Evolutionary conservation across 768 basidiomycete genomes (phyloP), one percentile per base, ranked within the genome.

Genomic region (Flagelloscypha sp.): DNA sequence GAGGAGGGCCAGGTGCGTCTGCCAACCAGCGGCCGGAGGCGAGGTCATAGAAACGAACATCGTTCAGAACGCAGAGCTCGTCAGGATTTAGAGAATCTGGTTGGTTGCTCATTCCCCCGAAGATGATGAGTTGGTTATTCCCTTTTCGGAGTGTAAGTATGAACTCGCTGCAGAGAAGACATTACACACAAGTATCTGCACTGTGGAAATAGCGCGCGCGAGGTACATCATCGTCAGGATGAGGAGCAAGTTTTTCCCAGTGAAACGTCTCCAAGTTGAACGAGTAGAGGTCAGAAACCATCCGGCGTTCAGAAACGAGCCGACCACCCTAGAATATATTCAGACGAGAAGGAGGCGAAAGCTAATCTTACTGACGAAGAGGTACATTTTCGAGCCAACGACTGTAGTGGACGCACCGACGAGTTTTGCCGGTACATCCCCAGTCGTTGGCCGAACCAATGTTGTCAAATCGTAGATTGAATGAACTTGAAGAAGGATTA

Each of bases 121-220:
- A 97, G 33, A 97, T 68, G 43, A 98, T 79, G 35, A 99, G 67
- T 48, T 88, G 79, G 55, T 85, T 81, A 52, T 85, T 81, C 90
- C 90, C 85, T 84, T 35, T 9, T 11, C 17, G 37, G n/a, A 35
- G 33, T 43, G 40, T 38, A 36, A 44, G 48, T 6, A 35, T 43
- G 13, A 48, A 45, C 19, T 45, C 39, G 45, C 41, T 18, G 47
- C 10, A 34, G 7, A 33, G 19, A 35, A 23, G 8, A 36, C 21
- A 21, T 27, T 13, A 16, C 15, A 19, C 12, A n/a, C 85, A 94
- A 38, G 79, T 60, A 59, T 95, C 90, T 9, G 87, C 75, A 42
- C 84, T 88, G 59, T 99, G 95, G 53, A 99, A 99, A 56, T 99
- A 99, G 27, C 95, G 77, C 17, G 90, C 74, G 30, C 74, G 68